A percentile compares a stretch with the other conserved stretches of the same genome.
phyloP scores from a whole-genome alignment of 2,329 filamentous ascomycete genomes.

The Acrodontium crateriforme region DNA sequence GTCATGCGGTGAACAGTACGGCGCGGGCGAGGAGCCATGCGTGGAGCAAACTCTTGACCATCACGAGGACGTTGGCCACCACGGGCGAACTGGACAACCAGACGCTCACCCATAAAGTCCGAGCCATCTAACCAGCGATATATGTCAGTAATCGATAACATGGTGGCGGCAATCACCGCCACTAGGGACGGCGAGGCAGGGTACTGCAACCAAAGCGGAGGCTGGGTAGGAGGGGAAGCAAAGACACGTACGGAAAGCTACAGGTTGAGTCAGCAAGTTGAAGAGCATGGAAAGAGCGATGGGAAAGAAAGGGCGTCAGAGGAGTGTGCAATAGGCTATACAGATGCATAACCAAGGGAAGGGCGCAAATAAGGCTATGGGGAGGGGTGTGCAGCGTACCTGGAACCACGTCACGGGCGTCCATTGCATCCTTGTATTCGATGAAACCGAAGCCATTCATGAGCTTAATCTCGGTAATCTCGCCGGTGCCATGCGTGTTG shows the following conservation, averaged over 20 bases:
- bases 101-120: constrained; percentile 92
- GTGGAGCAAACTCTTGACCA: constrained; percentile 49
- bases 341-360: constrained; percentile 2
- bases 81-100: constrained; percentile 96
- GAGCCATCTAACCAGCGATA: constrained; percentile 59
- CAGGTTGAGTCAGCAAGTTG: constrained; percentile 7
- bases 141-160: constrained; percentile 19
- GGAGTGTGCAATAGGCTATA: constrained; percentile 1
- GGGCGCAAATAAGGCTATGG: no score
- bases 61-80: constrained; percentile 57
- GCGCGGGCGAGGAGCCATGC: constrained; percentile 64
- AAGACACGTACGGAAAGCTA: constrained; percentile 47
- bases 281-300: neutral
- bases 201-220: neutral
- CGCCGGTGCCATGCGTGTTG: constrained; percentile 85
- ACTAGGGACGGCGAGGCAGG: neutral
- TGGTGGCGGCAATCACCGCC: no score
- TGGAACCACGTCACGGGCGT: constrained; percentile 94
- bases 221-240: neutral
- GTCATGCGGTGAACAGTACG: constrained; percentile 95
- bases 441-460: constrained; percentile 99
- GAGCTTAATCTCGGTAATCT: constrained; percentile 97
- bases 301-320: no score
- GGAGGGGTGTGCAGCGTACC: constrained; percentile 40
- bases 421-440: constrained; percentile 97